Conservation (phyloP, 108 stramenopile genomes). For the Pseudonitzschia pungens region DNA sequence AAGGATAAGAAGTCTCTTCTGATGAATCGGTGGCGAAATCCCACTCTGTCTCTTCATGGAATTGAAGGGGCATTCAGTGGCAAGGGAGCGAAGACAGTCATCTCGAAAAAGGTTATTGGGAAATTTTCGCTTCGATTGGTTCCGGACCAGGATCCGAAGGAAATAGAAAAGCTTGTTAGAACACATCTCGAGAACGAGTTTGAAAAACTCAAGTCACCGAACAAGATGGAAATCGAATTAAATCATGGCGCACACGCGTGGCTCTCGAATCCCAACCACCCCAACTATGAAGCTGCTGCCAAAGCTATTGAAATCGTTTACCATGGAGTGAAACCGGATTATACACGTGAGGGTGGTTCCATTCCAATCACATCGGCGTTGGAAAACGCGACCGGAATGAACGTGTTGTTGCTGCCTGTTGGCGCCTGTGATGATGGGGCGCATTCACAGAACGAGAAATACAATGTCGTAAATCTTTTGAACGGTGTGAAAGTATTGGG, state of each 20-base stretch:
- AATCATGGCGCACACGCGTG: conserved; percentile 76
- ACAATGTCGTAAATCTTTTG: conserved; percentile 66
- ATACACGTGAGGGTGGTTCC: conserved; percentile 80
- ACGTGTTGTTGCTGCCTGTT: conserved; percentile 80
- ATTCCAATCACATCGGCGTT: conserved; percentile 80
- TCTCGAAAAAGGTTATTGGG: conserved; percentile 72
- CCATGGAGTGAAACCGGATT: conserved; percentile 57
- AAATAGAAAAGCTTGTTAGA: conserved; percentile 55
- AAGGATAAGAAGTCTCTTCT: conserved; percentile 65
- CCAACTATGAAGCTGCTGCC: conserved; percentile 79
- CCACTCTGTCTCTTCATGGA: conserved; percentile 81
- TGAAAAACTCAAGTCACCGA: conserved; percentile 53
- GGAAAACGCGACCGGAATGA: conserved; percentile 82
- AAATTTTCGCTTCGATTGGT: conserved; percentile 86
- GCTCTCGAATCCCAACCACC: conserved; percentile 75
- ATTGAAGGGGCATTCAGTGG: conserved; percentile 85
- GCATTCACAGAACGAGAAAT: conserved; percentile 87
- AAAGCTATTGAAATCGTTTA: conserved; percentile 69
- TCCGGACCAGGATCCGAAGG: conserved; percentile 70
- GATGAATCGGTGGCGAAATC: conserved; percentile 84
- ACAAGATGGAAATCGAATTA: conserved; percentile 57
- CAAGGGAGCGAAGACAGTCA: conserved; percentile 82
- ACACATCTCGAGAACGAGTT: conserved; percentile 63
- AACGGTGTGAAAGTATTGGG: conserved; percentile 81
- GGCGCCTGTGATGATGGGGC: conserved; percentile 88